These are phyloP conservation scores for Eremothecium cymbalariae DNA, from an alignment of 1,139 yeast species.

Conservation along the genomic window DNA sequence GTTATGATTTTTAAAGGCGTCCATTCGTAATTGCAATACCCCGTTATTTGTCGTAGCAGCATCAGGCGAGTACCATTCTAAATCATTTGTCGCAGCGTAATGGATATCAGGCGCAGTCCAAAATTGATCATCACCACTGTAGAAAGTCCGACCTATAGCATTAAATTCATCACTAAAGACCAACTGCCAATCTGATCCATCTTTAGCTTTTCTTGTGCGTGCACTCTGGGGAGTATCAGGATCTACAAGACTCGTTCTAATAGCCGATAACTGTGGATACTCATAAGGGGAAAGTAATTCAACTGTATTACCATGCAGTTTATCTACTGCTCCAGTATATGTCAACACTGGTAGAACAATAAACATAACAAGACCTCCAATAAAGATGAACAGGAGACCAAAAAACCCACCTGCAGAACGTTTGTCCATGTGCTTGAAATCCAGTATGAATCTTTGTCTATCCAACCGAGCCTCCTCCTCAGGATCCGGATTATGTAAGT, in stretches of 20 bases:
- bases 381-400: slow-evolving; percentile 48
- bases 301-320: slow-evolving; percentile 31
- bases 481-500: slow-evolving; percentile 88
- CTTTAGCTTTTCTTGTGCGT: slow-evolving; percentile 37
- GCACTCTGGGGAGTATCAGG: slow-evolving; percentile 69
- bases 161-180: slow-evolving; percentile 82
- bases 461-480: slow-evolving; percentile 76
- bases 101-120: slow-evolving; percentile 70
- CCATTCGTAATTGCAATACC: slow-evolving; percentile 55
- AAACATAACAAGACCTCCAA: slow-evolving; percentile 60
- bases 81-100: slow-evolving; percentile 72
- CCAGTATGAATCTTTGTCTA: slow-evolving; percentile 50
- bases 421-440: slow-evolving; percentile 52
- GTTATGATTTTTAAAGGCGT: slow-evolving; percentile 63
- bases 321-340: slow-evolving; percentile 52
- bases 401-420: slow-evolving; percentile 50
- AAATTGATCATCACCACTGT: slow-evolving; percentile 76
- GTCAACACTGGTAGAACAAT: slow-evolving; percentile 68
- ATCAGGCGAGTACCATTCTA: slow-evolving; percentile 87
- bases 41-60: slow-evolving; percentile 66
- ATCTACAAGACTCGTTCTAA: slow-evolving; percentile 58
- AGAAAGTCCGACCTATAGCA: slow-evolving; percentile 74
- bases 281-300: slow-evolving; percentile 48
- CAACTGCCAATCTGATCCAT: slow-evolving; percentile 59
- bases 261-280: slow-evolving; percentile 54